Conservation (phyloP, 345 rosid genomes). For the Hypericum androsaemum region DNA sequence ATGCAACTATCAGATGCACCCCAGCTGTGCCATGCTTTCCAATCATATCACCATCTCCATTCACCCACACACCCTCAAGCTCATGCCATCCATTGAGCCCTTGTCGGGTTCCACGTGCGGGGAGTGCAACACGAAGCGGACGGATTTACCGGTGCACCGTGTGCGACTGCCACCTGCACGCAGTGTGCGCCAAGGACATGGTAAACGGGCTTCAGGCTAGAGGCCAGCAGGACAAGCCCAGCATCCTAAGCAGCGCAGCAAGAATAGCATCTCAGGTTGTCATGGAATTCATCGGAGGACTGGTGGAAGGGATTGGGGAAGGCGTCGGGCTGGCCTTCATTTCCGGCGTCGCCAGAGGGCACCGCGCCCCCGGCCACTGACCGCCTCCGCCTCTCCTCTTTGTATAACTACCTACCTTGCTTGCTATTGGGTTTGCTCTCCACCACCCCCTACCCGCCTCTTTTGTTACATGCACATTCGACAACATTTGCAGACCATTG, state of each 20-base stretch:
- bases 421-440: no score
- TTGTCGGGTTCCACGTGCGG: slow-evolving; percentile 24
- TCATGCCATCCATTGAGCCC: slow-evolving; percentile 23
- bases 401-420: no score
- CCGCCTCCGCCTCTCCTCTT: no score
- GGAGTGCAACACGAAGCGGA: slow-evolving; percentile 59
- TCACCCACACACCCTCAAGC: slow-evolving; percentile 51
- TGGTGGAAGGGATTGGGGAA: slow-evolving; percentile 77
- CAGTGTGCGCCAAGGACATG: slow-evolving; percentile 64
- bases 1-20: slow-evolving; percentile 76
- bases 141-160: slow-evolving; percentile 55
- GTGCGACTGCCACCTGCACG: slow-evolving; percentile 71
- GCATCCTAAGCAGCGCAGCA: slow-evolving; percentile 48
- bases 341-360: slow-evolving; percentile 19
- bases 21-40: slow-evolving; percentile 68
- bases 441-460: no score
- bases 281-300: slow-evolving; percentile 48
- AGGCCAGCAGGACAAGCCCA: slow-evolving; percentile 36
- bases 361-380: no score
- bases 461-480: no score
- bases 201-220: slow-evolving; percentile 59
- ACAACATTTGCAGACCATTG: no score
- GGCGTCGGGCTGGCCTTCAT: slow-evolving; percentile 55
- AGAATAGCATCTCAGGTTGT: slow-evolving; percentile 58
- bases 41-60: slow-evolving; percentile 33